phyloP scores from a whole-genome alignment of 805 yeast genomes.

The Ogataea philodendri region DNA sequence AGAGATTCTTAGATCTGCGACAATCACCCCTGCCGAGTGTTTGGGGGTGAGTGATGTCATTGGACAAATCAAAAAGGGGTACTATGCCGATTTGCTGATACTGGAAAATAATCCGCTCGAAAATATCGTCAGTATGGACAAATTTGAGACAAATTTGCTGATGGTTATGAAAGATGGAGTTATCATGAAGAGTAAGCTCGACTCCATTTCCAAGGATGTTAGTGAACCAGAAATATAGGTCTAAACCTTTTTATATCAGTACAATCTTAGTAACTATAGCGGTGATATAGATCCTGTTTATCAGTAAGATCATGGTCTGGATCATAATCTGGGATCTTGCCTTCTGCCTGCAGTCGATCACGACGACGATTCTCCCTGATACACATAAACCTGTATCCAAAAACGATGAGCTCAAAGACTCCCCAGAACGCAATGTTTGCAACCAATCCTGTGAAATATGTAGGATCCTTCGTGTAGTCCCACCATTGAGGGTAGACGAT shows the following conservation, averaged over 20 bases:
- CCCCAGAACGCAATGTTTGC: slow-evolving; percentile 48
- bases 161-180: slow-evolving; percentile 29
- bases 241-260: no score
- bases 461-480: slow-evolving; percentile 52
- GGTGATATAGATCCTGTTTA: slow-evolving; percentile 26
- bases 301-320: slow-evolving; percentile 29
- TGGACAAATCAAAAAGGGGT: slow-evolving; percentile 30
- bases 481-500: slow-evolving; percentile 71
- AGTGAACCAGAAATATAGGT: background rate
- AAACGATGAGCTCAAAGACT: slow-evolving; percentile 16
- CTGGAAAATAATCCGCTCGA: slow-evolving; percentile 28
- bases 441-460: slow-evolving; percentile 53
- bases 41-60: slow-evolving; percentile 18
- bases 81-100: slow-evolving; percentile 28
- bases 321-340: slow-evolving; percentile 21
- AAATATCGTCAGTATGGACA: slow-evolving; percentile 26
- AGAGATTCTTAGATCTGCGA: slow-evolving; percentile 30
- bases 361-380: slow-evolving; percentile 27
- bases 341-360: slow-evolving; percentile 17
- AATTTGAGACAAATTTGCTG: slow-evolving; percentile 26
- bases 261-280: slow-evolving; percentile 23
- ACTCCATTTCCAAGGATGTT: background rate
- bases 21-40: slow-evolving; percentile 29
- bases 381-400: slow-evolving; percentile 28
- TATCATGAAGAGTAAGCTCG: slow-evolving; percentile 18